Evolutionary conservation across 2,329 filamentous ascomycete genomes (phyloP).

Genomic region (Magnaporthiopsis incrustans): DNA sequence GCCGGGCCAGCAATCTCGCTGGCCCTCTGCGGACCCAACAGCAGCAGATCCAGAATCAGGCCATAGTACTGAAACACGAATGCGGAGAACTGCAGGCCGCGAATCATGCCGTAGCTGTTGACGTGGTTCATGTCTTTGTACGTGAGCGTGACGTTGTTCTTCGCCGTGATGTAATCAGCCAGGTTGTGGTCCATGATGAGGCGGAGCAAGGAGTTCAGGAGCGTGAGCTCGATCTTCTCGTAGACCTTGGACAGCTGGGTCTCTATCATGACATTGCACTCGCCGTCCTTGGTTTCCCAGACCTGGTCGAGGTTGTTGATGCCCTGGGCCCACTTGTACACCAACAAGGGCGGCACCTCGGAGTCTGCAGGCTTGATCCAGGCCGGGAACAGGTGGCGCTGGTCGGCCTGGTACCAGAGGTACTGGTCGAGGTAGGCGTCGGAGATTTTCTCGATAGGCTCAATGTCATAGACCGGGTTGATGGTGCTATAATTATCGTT

Average conservation of each 20-base stretch:
- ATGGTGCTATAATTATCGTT: slow-evolving; percentile 99
- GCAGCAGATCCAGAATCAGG: slow-evolving; percentile 82
- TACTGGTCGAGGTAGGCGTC: slow-evolving; percentile 98
- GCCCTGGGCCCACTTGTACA: slow-evolving; percentile 98
- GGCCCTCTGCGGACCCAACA: slow-evolving; percentile 90
- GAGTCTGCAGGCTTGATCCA: slow-evolving; percentile 99
- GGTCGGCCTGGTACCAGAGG: slow-evolving; percentile 97
- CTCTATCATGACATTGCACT: slow-evolving; percentile 98
- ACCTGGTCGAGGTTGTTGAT: slow-evolving; percentile 97
- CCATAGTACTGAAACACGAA: slow-evolving; percentile 99
- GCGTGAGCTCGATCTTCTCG: slow-evolving; percentile 95
- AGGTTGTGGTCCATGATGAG: slow-evolving; percentile 99
- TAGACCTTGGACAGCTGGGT: slow-evolving; percentile 99
- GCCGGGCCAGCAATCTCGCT: slow-evolving; percentile 95
- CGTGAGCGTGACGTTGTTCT: slow-evolving; percentile 98
- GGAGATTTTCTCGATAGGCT: slow-evolving; percentile 98
- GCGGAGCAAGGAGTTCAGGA: slow-evolving; percentile 85
- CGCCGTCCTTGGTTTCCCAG: slow-evolving; percentile 87
- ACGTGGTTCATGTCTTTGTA: slow-evolving; percentile 99
- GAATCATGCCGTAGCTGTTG: slow-evolving; percentile 97
- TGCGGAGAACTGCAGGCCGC: slow-evolving; percentile 92
- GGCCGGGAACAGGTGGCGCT: slow-evolving; percentile 90
- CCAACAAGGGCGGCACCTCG: slow-evolving; percentile 86
- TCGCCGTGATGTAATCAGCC: slow-evolving; percentile 97
- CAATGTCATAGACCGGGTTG: slow-evolving; percentile 97